Conservation (phyloP, 306 rosid species). For the Sindora glabra region DNA sequence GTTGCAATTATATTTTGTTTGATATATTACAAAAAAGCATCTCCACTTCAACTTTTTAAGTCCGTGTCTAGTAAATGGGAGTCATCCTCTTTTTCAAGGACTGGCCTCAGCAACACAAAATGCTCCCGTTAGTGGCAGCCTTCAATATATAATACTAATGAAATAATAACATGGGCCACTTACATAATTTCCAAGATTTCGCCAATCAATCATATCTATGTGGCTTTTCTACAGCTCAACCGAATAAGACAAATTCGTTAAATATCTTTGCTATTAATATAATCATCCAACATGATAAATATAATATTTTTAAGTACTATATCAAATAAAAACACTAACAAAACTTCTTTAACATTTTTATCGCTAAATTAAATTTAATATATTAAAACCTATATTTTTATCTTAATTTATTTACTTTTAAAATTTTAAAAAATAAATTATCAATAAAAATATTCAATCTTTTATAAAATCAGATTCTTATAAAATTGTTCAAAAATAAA, state of each 20-base stretch:
- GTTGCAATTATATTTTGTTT: background rate
- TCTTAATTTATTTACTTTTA: no score
- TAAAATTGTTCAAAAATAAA: no score
- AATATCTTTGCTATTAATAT: background rate
- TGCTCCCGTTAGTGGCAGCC: slow-evolving; percentile 10
- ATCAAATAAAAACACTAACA: no score
- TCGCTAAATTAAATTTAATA: no score
- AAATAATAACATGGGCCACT: slow-evolving; percentile 11
- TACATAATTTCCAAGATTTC: slow-evolving; percentile 14
- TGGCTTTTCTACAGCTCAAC: background rate
- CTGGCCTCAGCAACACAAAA: background rate
- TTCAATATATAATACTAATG: background rate
- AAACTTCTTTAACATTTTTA: no score
- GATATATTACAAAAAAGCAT: slow-evolving; percentile 7
- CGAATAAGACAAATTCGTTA: background rate
- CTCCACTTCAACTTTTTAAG: slow-evolving; percentile 15
- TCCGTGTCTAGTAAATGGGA: slow-evolving; percentile 5
- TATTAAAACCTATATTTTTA: no score
- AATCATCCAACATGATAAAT: background rate
- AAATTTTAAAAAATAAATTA: no score
- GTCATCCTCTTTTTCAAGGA: background rate
- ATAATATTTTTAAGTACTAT: no score
- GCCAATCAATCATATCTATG: slow-evolving; percentile 21
- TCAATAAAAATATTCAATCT: no score
- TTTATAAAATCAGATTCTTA: no score